Evolutionary conservation across 2,329 filamentous ascomycete genomes (phyloP), one percentile per base, ranked within the genome.

Genomic region (Ophiostoma fasciatum): DNA sequence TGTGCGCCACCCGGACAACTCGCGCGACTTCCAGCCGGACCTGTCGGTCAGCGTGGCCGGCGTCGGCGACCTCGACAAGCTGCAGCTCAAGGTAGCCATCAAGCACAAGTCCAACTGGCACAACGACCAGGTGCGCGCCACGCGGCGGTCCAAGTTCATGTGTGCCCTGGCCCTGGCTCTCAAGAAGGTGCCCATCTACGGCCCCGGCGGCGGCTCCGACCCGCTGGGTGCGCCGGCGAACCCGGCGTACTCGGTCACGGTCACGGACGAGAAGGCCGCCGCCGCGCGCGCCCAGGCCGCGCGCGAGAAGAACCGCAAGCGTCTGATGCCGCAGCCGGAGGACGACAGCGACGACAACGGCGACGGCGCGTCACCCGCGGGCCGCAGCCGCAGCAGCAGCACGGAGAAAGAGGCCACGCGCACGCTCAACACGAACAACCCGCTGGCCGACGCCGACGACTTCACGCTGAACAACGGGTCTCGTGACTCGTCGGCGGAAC

Each of bases 51-150:
- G 83, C 47, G 74, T 94, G 13, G 66, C 72, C 19, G 75, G 82
- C 37, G 75, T 96, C 23, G 80, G 78, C 28, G 79, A 87, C 49
- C 75, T 93, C 63, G 82, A 92, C 58, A 94, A 94, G 61, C 65
- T 96, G 34, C 71, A 81, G 48, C 71, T 98, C 37, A 75, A 76
- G 48, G 67, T 94, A 27, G 78, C 82, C 48, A 85, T 94, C 51
- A 76, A 80, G 51, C 85, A 96, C 66, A 96, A 96, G 61, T 83
- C 78, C 39, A 90, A 88, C 60, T 88, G 82, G 82, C 74, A 83
- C 47, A 85, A 94, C 57, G 88, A 94, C 47, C 68, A 72, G 2
- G 69, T 94, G 28, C 80, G 87, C 28, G 78, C 78, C 14, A 71
- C 79, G 7, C 76, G 87, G 35, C 77, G 88, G 42, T 92, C 82